Evolutionary conservation across 345 rosid species (phyloP).

Genomic region (Jatropha curcas): DNA sequence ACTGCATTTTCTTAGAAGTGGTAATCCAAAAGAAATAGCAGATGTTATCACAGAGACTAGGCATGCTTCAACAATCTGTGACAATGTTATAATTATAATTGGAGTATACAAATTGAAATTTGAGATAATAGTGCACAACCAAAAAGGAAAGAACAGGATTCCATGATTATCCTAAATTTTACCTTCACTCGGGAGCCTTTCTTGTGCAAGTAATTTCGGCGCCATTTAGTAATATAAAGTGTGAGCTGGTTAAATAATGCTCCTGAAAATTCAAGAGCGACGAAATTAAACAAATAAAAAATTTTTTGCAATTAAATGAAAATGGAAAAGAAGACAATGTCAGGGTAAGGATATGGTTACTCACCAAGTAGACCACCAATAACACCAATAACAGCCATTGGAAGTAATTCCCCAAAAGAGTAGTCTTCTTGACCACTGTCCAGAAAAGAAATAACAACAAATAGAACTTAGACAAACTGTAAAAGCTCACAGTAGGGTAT

Average conservation of each 20-base stretch:
- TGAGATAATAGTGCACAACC: constrained; percentile 9
- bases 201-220: constrained; percentile 84
- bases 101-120: constrained; percentile 1
- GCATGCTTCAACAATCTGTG: constrained; percentile 96
- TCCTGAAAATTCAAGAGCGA: constrained; percentile 44
- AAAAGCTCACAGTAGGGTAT: constrained; percentile 12
- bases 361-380: constrained; percentile 93
- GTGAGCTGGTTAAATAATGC: constrained; percentile 98
- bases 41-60: constrained; percentile 86
- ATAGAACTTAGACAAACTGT: constrained; percentile 17
- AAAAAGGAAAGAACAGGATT: neutral
- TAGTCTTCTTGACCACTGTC: constrained; percentile 95
- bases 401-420: constrained; percentile 84
- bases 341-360: constrained; percentile 7
- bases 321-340: neutral
- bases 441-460: constrained; percentile 21
- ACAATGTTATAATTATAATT: neutral
- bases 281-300: constrained; percentile 7
- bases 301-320: neutral
- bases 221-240: constrained; percentile 75
- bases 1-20: constrained; percentile 85
- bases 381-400: constrained; percentile 95
- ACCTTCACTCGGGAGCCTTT: constrained; percentile 87
- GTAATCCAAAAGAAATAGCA: constrained; percentile 83
- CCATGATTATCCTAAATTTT: constrained; percentile 13